Base-by-base conservation (phyloP, 2,329 filamentous ascomycete species). In the Ceratocystis colombiana region DNA sequence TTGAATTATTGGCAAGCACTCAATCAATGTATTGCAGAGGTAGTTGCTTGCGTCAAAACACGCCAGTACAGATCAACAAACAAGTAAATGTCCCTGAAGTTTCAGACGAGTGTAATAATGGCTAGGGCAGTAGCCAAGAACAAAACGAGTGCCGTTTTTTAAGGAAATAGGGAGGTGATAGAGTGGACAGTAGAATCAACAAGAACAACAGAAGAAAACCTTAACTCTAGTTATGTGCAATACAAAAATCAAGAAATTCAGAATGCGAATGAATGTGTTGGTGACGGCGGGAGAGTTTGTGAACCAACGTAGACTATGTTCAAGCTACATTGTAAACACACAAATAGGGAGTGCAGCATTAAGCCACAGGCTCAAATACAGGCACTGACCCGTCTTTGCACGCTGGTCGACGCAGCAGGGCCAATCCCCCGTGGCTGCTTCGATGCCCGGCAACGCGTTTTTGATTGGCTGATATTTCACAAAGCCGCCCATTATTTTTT, bases 371-470 rank as follows among this genome's bases (percentile, higher is more conserved):
- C 22, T 30, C 53, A 57, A 57, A 30, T 33, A n/a, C 8, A 41
- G 37, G 37, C 37, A 12, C 37, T 41, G 37, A 57, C 25, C 53
- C 28, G 22, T 30, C 53, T 57, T 57, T 12, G 17, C 22, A 57
- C 28, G 7, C 30, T 57, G 53, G 25, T 30, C 53, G 5, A 30
- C 53, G 53, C 53, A 57, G 30, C 53, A 57, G 22, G 33, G 25
- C 25, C 53, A 6, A 12, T 57, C 3, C 33, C 33, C 37, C 37
- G 37, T 41, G 37, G 37, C 37, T 41, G 37, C 37, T 41, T 41
- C 37, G 37, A 41, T 41, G 53, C 64, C 25, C 57, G 62, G 64
- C 64, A 66, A 66, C 64, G 64, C 64, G 64, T 30, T 33, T n/a
- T 25, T 50, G 25, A 30, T 30, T 44, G n/a, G 53, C 28, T 25